Conservation (phyloP, 768 basidiomycete species). For the Podaxis sp. region DNA sequence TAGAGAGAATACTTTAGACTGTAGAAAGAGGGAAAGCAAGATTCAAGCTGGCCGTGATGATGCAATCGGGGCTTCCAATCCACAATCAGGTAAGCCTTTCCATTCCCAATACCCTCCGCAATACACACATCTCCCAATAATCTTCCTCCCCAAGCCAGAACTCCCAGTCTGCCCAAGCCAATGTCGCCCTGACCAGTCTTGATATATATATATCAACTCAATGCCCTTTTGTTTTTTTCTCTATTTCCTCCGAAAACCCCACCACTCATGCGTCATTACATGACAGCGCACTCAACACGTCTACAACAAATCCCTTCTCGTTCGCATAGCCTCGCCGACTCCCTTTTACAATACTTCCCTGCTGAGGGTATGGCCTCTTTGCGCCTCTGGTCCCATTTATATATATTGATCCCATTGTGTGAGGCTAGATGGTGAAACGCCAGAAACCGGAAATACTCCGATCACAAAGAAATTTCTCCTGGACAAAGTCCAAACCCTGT, state of each 20-base stretch:
- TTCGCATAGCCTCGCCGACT: not conserved
- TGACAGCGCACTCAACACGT: not conserved
- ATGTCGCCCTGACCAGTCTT: not conserved
- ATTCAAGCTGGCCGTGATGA: not conserved
- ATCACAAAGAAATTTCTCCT: not conserved
- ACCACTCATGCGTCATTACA: not conserved
- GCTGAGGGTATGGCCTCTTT: not conserved
- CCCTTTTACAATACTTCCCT: slow-evolving; percentile 2
- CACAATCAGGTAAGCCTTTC: not conserved
- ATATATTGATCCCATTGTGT: not conserved
- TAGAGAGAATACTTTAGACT: too few relatives aligned
- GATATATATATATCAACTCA: not conserved
- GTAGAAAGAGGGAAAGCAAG: too few relatives aligned
- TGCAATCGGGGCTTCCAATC: not conserved
- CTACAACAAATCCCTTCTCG: not conserved
- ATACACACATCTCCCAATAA: not conserved
- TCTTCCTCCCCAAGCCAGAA: not conserved
- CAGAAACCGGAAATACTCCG: not conserved
- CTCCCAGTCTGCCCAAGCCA: not conserved
- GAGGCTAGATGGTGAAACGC: not conserved
- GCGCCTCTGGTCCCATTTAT: not conserved
- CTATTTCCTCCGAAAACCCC: not conserved
- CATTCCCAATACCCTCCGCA: not conserved
- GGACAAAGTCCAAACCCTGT: not conserved
- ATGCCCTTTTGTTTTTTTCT: not conserved